Base-by-base conservation (phyloP, 768 basidiomycete species). In the Macrocybe gigantea region DNA sequence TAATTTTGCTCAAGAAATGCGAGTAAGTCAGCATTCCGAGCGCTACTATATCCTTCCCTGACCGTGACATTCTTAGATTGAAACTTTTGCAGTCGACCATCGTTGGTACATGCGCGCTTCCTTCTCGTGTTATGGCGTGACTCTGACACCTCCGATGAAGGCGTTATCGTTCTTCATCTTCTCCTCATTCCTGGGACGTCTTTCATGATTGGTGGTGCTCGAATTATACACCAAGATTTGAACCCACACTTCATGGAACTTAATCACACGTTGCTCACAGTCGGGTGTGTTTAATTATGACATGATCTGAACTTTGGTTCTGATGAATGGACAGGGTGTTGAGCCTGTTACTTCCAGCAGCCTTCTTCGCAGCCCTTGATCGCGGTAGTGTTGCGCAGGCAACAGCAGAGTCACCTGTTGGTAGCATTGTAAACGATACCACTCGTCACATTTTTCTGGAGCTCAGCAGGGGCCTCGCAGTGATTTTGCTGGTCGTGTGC, bases 141-240 rank as follows among this genome's bases (percentile, higher is more conserved):
- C 7, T 12, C 29, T 36, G 10, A 37, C 33, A 15, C 6, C 14
- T 11, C 31, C 6, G 10, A 33, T 33, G 5, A 22, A 80, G 83
- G 85, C 15, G 84, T 88, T 7, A 72, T 86, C 6, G 62, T 89
- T 14, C 70, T 89, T 11, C 86, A 85, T 56, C 70, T 88, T 1
- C 69, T 89, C 1, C 76, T 89, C 29, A 70, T 87, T 44, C 85
- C 85, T 0, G 86, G 86, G 5, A 69, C 73, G 2, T 70, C 84
- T 0, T 87, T 87, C 60, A 67, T 86, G 7, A 74, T 74, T 3
- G 85, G 84, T 32, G 86, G 85, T 39, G 78, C 76, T 12, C 71
- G 75, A n/a, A 67, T 86, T 13, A 67, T 77, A 54, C 72, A 83
- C 38, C 86, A 89, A 60, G 73, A 83, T 41, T 65, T 88, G 6